Evolutionary conservation across 1,284 basidiomycete species (phyloP).

Genomic region (Ustilago sp.): DNA sequence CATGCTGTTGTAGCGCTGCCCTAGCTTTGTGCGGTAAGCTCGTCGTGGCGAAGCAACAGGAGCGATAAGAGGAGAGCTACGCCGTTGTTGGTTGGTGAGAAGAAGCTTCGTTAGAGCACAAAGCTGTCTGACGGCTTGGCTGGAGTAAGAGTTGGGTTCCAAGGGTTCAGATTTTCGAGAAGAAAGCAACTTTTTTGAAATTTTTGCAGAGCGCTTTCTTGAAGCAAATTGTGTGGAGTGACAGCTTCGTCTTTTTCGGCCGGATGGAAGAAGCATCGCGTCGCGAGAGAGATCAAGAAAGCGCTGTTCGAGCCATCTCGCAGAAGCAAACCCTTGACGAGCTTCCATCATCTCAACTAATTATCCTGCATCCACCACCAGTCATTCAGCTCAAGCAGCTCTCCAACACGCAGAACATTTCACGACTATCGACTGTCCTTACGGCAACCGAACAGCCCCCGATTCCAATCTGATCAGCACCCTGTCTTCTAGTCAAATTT

Average conservation of each 20-base stretch:
- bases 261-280: constrained; percentile 40
- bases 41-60: neutral
- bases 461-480: too few species aligned
- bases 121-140: neutral
- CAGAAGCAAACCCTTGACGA: neutral
- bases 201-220: constrained; percentile 23
- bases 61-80: neutral
- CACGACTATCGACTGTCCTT: too few species aligned
- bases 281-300: constrained; percentile 32
- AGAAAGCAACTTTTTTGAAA: constrained; percentile 27
- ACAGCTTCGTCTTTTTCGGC: constrained; percentile 17
- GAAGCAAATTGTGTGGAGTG: constrained; percentile 30
- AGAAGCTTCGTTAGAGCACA: neutral
- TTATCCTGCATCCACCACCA: neutral
- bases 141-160: neutral
- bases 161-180: constrained; percentile 26
- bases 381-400: neutral
- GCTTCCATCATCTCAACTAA: constrained; percentile 9
- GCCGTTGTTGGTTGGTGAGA: neutral
- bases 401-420: neutral
- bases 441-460: too few species aligned
- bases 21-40: neutral
- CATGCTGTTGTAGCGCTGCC: constrained; percentile 19
- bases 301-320: constrained; percentile 18
- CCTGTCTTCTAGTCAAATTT: neutral